Evolutionary conservation across 106 monocot genomes (phyloP), one percentile per base, ranked within the genome.

Genomic region (Allium fistulosum): DNA sequence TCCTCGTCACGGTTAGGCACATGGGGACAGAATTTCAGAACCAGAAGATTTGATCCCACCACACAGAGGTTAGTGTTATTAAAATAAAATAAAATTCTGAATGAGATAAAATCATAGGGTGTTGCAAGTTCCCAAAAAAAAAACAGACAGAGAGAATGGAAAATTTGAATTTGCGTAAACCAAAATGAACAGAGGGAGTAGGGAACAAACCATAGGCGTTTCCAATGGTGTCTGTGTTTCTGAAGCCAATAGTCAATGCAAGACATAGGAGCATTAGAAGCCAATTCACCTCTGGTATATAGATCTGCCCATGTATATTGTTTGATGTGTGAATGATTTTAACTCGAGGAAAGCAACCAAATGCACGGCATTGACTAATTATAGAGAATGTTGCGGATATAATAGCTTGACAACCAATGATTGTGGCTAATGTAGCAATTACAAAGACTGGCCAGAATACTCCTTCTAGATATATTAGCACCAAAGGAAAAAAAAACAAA

Each of bases 281-380:
- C 94, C 94, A 94, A 71, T 94, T 94, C 49, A 81, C 77, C 69
- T 94, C 94, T 27, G 90, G 94, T 46, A 94, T 94, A 72, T 94
- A 94, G 66, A 94, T 83, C 79, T 94, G 94, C 1, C 94, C 94
- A 76, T 85, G 81, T 26, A 90, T 74, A 22, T 79, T 60, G 59
- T 70, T 83, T 50, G 94, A 90, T 46, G 90, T 94, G 74, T 94
- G 94, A 51, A 85, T 75, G 51, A 94, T 81, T 65, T 87, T 94
- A 49, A 94, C 85, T n/a, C 83, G 78, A 3, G 94, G 90, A 56
- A 94, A 94, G 53, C 94, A 94, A 22, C 83, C 72, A 9, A 90
- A 67, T 46, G 87, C 82, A 47, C 82, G 76, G 62, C 90, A 90
- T 53, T 94, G 94, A 59, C 81, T 85, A 46, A 94, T 88, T 48